phyloP scores from a whole-genome alignment of 1,284 basidiomycete genomes.

The Austroboletus niveus region DNA sequence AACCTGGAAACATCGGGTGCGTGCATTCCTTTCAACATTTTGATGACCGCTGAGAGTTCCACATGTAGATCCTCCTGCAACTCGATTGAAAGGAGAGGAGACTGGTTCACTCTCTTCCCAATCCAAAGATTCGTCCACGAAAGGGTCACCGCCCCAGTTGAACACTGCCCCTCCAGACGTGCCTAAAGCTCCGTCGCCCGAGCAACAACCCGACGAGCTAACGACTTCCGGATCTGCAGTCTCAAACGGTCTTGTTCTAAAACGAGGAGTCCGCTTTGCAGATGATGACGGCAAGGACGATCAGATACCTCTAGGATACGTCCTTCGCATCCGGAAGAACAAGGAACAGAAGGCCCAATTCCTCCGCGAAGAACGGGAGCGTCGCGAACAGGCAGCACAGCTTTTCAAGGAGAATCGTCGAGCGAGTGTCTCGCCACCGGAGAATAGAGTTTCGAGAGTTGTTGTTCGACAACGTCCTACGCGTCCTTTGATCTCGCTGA shows the following conservation, averaged over 20 bases:
- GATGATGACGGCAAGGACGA: conserved; percentile 64
- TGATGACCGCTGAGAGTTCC: conserved; percentile 12
- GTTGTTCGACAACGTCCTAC: conserved; percentile 12
- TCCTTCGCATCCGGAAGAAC: conserved; percentile 64
- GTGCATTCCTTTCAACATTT: conserved; percentile 4
- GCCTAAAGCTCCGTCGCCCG: background rate
- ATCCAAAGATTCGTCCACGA: background rate
- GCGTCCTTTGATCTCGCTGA: conserved; percentile 20
- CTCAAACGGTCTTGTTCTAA: conserved; percentile 32
- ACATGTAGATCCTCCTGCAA: conserved; percentile 20
- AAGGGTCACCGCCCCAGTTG: conserved; percentile 1
- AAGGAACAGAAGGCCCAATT: conserved; percentile 71
- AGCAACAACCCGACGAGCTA: conserved; percentile 1
- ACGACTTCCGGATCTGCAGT: conserved; percentile 16
- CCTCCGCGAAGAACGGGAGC: conserved; percentile 56
- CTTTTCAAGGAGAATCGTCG: conserved; percentile 36
- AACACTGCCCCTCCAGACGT: background rate
- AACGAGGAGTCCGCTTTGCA: conserved; percentile 67
- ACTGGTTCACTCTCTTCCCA: conserved; percentile 4
- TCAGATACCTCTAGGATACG: conserved; percentile 62
- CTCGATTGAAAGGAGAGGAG: conserved; percentile 5
- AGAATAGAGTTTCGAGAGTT: conserved; percentile 12
- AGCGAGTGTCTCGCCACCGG: conserved; percentile 13
- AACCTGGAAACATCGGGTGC: conserved; percentile 16
- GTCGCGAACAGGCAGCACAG: conserved; percentile 41